Evolutionary conservation across 2,329 filamentous ascomycete genomes (phyloP).

Genomic region (Botryotinia convoluta): DNA sequence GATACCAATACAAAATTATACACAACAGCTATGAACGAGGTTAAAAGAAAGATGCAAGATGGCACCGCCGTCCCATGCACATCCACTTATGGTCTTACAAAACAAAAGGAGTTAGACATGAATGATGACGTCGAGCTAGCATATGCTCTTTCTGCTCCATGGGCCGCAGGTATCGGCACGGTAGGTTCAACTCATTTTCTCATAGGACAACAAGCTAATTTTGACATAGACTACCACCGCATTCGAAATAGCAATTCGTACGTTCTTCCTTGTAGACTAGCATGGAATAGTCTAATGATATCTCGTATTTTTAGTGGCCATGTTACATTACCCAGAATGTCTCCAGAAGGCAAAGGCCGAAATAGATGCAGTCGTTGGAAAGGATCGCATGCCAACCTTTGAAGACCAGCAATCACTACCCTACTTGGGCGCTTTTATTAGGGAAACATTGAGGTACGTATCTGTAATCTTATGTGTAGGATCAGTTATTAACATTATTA

Average conservation of each 20-base stretch:
- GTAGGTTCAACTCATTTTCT: not conserved
- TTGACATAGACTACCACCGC: not conserved
- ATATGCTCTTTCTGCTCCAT: constrained; percentile 6
- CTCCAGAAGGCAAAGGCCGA: not conserved
- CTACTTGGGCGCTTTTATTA: not conserved
- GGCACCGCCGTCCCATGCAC: not conserved
- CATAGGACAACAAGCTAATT: not conserved
- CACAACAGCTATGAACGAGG: not conserved
- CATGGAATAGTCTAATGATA: not conserved
- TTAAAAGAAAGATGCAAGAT: not conserved
- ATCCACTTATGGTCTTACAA: constrained; percentile 3
- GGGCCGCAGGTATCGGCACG: not conserved
- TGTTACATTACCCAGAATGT: not conserved
- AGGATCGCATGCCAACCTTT: not conserved
- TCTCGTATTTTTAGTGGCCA: not conserved
- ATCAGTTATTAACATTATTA: not conserved
- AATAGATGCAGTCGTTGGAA: not conserved
- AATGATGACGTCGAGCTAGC: not conserved
- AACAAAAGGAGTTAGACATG: constrained; percentile 2
- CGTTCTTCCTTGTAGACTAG: not conserved
- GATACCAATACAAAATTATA: not conserved
- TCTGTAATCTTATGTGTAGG: not conserved
- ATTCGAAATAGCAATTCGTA: not conserved
- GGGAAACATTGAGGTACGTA: not conserved
- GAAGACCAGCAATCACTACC: not conserved